Conservation (phyloP, 306 rosid genomes). For the Malus asiatica region DNA sequence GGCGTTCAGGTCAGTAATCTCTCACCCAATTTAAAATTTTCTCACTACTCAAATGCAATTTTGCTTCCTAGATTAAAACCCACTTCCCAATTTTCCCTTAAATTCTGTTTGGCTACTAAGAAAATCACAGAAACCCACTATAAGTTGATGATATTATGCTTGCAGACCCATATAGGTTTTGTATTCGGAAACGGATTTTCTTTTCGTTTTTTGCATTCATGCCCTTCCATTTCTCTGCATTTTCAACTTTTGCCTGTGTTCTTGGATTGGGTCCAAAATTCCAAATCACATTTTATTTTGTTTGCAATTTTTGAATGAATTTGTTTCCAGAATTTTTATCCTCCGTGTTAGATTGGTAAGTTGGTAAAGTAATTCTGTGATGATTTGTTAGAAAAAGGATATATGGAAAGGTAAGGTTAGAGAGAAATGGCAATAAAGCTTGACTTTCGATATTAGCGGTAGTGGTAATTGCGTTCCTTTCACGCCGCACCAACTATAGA, state of each 20-base stretch:
- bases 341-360: neutral
- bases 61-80: neutral
- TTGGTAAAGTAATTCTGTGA: neutral
- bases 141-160: neutral
- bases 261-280: neutral
- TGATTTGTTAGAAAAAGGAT: neutral
- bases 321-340: neutral
- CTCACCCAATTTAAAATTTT: neutral
- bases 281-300: neutral
- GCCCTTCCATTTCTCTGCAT: neutral
- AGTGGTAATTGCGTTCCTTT: conserved; percentile 1
- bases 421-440: neutral
- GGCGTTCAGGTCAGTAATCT: conserved; percentile 57
- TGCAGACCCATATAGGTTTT: neutral
- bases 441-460: neutral
- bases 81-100: neutral
- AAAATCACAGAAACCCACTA: neutral
- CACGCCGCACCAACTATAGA: neutral
- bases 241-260: neutral
- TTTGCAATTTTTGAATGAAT: neutral
- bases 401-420: neutral
- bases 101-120: neutral
- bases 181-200: neutral
- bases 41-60: neutral
- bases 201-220: neutral